phyloP scores from a whole-genome alignment of 768 basidiomycete species.

The Tulasnella sp. region DNA sequence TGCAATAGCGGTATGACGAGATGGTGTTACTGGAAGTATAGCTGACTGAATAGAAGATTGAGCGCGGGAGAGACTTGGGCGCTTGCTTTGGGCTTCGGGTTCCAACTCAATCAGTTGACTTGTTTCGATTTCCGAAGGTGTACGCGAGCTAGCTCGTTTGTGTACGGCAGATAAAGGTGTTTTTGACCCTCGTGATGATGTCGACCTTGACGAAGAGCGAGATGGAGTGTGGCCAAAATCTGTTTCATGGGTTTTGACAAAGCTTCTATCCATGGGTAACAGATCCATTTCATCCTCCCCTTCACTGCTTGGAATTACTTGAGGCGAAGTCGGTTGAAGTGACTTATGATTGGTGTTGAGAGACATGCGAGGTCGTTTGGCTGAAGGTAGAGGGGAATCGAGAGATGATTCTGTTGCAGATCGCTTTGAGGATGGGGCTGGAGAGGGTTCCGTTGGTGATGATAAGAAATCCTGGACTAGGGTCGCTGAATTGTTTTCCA shows the following conservation, averaged over 20 bases:
- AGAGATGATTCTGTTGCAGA: background rate
- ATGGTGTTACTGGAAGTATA: background rate
- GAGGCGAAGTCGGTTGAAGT: background rate
- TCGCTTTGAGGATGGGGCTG: background rate
- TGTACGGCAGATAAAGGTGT: too few relatives aligned
- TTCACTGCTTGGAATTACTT: conserved; percentile 11
- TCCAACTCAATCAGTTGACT: background rate
- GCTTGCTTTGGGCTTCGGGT: background rate
- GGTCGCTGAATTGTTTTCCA: too few relatives aligned
- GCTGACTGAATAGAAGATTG: too few relatives aligned
- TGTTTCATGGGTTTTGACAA: background rate
- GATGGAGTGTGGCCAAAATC: too few relatives aligned
- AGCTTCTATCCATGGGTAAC: background rate
- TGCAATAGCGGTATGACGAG: background rate
- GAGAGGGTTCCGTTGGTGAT: too few relatives aligned
- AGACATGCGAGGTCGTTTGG: background rate
- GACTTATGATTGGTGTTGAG: background rate
- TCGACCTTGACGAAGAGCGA: too few relatives aligned
- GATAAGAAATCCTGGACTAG: too few relatives aligned
- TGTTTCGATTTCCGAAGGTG: background rate
- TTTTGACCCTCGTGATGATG: too few relatives aligned
- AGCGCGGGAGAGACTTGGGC: background rate
- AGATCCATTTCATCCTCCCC: conserved; percentile 6
- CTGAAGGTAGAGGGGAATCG: background rate
- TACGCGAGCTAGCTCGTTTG: background rate